A percentile compares a stretch with the other conserved stretches of the same genome.
Evolutionary conservation across 1,139 yeast species (phyloP).

Genomic region (Lodderomyces metapsilosis): DNA sequence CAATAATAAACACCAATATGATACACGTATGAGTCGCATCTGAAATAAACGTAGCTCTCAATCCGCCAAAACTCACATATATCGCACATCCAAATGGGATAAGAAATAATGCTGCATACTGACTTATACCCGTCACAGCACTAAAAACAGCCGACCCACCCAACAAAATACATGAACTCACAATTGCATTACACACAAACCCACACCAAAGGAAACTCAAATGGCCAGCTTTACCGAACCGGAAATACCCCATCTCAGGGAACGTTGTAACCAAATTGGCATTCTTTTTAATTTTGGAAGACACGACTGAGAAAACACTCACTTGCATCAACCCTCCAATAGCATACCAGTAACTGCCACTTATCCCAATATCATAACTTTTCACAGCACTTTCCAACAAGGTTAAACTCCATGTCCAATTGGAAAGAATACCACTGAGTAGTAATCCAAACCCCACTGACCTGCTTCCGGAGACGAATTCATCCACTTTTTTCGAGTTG

Average conservation of each 20-base stretch:
- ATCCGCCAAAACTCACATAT: conserved; percentile 45
- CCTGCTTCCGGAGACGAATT: conserved; percentile 37
- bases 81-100: conserved; percentile 36
- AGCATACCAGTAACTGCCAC: conserved; percentile 34
- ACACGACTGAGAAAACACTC: conserved; percentile 34
- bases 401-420: conserved; percentile 41
- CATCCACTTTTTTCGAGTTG: conserved; percentile 30
- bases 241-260: conserved; percentile 36
- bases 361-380: conserved; percentile 17
- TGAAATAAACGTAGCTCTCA: conserved; percentile 46
- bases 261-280: conserved; percentile 40
- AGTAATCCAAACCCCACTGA: conserved; percentile 32
- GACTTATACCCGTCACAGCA: conserved; percentile 37
- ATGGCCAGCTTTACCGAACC: conserved; percentile 39
- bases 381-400: conserved; percentile 18
- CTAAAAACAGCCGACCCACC: conserved; percentile 38
- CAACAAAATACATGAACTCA: conserved; percentile 35
- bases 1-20: conserved; percentile 35
- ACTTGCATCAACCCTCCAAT: conserved; percentile 37
- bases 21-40: conserved; percentile 48
- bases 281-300: conserved; percentile 36
- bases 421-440: conserved; percentile 32
- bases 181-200: conserved; percentile 36
- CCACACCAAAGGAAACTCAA: conserved; percentile 36
- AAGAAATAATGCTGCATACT: conserved; percentile 34